Conservation (phyloP, 2,329 filamentous ascomycete genomes). For the Eutypella sp. region DNA sequence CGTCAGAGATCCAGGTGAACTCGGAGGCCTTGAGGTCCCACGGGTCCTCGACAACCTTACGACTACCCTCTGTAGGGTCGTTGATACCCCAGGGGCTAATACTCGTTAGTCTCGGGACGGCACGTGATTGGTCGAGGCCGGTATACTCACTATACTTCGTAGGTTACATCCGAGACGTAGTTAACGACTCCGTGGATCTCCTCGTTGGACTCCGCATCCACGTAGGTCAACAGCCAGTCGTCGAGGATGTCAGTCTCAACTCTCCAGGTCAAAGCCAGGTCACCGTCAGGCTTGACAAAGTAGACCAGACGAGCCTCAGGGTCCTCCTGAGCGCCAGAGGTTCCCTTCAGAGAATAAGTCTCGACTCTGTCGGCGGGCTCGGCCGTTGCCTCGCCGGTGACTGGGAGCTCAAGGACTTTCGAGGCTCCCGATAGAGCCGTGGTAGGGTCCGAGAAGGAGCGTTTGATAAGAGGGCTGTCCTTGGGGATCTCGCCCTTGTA, state of each 20-base stretch:
- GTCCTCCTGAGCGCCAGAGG: slow-evolving; percentile 43
- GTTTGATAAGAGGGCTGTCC: slow-evolving; percentile 33
- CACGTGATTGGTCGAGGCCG: neutral
- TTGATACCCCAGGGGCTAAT: slow-evolving; percentile 46
- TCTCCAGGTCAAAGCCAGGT: slow-evolving; percentile 49
- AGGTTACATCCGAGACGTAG: slow-evolving; percentile 51
- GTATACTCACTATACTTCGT: slow-evolving; percentile 45
- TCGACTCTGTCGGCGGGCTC: slow-evolving; percentile 32
- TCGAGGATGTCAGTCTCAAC: slow-evolving; percentile 52
- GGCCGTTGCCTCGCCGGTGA: slow-evolving; percentile 35
- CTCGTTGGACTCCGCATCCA: slow-evolving; percentile 43
- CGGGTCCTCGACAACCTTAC: slow-evolving; percentile 41
- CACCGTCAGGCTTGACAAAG: slow-evolving; percentile 42
- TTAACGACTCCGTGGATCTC: slow-evolving; percentile 50
- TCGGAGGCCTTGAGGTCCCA: slow-evolving; percentile 41
- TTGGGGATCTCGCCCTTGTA: slow-evolving; percentile 39
- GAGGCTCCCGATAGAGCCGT: slow-evolving; percentile 38
- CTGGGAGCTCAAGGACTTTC: slow-evolving; percentile 33
- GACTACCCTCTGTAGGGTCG: slow-evolving; percentile 46
- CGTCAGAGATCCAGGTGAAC: slow-evolving; percentile 50
- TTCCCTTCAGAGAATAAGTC: slow-evolving; percentile 41
- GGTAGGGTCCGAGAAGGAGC: slow-evolving; percentile 36
- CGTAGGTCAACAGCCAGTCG: slow-evolving; percentile 57
- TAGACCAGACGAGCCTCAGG: slow-evolving; percentile 53
- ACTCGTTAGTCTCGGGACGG: slow-evolving; percentile 7